Evolutionary conservation across 2,329 filamentous ascomycete species (phyloP).

Genomic region (Trichophyton verrucosum): DNA sequence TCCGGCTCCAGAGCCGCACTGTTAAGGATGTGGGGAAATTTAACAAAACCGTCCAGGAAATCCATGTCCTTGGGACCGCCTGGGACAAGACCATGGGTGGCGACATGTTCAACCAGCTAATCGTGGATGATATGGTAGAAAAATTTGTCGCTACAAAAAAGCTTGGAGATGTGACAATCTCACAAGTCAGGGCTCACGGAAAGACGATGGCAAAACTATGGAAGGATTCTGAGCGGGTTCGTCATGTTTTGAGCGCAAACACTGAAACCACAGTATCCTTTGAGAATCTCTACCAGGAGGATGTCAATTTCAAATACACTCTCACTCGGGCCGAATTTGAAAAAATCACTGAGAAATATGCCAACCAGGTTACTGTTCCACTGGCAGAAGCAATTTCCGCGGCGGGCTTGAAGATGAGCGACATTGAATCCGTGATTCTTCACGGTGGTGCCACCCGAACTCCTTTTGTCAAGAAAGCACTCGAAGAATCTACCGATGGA

Average conservation of each 20-base stretch:
- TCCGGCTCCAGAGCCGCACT: slow-evolving; percentile 76
- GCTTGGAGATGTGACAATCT: slow-evolving; percentile 29
- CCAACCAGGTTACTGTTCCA: slow-evolving; percentile 54
- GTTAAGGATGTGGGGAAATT: slow-evolving; percentile 86
- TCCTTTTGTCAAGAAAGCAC: slow-evolving; percentile 81
- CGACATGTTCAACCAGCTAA: slow-evolving; percentile 74
- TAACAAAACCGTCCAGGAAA: slow-evolving; percentile 95
- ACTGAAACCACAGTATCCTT: slow-evolving; percentile 67
- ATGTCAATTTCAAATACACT: slow-evolving; percentile 89
- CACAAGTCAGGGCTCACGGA: slow-evolving; percentile 54
- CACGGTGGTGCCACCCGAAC: slow-evolving; percentile 84
- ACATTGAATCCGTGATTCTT: slow-evolving; percentile 82
- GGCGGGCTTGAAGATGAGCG: slow-evolving; percentile 58
- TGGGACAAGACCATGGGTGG: slow-evolving; percentile 88
- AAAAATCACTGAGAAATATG: slow-evolving; percentile 55
- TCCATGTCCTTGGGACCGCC: slow-evolving; percentile 72
- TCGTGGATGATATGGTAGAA: slow-evolving; percentile 76
- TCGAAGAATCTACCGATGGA: slow-evolving; percentile 60
- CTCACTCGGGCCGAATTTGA: slow-evolving; percentile 71
- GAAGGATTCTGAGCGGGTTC: slow-evolving; percentile 78
- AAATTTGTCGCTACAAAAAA: slow-evolving; percentile 61
- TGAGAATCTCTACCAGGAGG: slow-evolving; percentile 72
- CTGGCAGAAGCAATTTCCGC: slow-evolving; percentile 62
- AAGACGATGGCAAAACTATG: slow-evolving; percentile 79
- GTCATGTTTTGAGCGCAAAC: slow-evolving; percentile 90